Percentiles rank a stretch among this genome's conserved stretches.
Conservation (phyloP, 2,329 filamentous ascomycete genomes). For the Alternaria infectoria region DNA sequence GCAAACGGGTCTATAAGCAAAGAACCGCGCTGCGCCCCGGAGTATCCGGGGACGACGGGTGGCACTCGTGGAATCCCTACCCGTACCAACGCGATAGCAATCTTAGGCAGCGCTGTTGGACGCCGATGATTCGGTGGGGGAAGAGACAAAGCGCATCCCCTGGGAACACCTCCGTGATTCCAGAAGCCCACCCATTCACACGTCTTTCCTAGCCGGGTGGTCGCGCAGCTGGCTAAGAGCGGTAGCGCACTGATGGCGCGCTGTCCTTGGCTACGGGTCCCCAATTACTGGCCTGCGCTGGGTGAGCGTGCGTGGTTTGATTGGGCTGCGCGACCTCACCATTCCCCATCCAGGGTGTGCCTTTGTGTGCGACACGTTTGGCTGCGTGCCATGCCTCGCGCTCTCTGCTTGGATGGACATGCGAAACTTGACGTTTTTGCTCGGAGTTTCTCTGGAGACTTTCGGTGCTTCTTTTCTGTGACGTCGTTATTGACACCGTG, state of each 20-base stretch:
- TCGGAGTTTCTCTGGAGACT: conserved; percentile 11
- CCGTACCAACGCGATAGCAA: conserved; percentile 8
- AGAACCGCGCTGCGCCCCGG: conserved; percentile 8
- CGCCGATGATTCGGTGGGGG: conserved; percentile 23
- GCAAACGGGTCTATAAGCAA: conserved; percentile 23
- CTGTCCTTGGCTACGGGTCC: conserved; percentile 12
- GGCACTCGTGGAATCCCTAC: conserved; percentile 16
- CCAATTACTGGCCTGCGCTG: conserved; percentile 17
- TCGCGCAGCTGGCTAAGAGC: conserved; percentile 10
- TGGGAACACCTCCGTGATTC: conserved; percentile 5
- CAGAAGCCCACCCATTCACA: conserved; percentile 20
- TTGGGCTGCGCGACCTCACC: conserved; percentile 16
- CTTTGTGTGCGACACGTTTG: conserved; percentile 8
- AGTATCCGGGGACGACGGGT: conserved; percentile 16
- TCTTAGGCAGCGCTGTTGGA: conserved; percentile 12
- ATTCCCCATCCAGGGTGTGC: neutral
- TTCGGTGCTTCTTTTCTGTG: conserved; percentile 6
- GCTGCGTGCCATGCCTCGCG: conserved; percentile 17
- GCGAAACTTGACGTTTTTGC: conserved; percentile 7
- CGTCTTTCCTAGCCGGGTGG: conserved; percentile 21
- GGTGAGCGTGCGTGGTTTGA: conserved; percentile 24
- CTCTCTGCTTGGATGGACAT: conserved; percentile 11
- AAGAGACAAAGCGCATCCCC: conserved; percentile 6
- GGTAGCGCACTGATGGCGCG: conserved; percentile 5
- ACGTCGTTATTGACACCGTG: conserved; percentile 5